Base-by-base conservation (phyloP, 164 flowering plant species). In the Vitis riparia region DNA sequence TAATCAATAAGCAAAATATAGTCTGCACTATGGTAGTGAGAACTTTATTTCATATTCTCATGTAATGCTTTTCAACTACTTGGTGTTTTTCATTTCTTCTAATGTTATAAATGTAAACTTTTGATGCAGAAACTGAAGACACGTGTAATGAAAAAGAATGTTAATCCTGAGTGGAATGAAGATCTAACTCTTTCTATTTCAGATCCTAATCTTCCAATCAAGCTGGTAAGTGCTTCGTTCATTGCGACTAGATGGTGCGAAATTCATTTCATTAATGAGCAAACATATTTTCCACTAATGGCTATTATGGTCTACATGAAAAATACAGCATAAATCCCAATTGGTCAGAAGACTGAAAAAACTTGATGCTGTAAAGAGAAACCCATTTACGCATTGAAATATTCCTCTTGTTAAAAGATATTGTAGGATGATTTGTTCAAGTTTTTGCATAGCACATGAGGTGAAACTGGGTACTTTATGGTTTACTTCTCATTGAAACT, bases 141-240 rank as follows among this genome's bases (percentile, higher is more conserved):
- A 32, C 83, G 82, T 55, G 86, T 88, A 4, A 78, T 85, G 9
- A 82, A 80, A 16, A 84, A 83, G 76, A 77, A 83, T 71, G 73
- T 83, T 14, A 89, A 89, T 74, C 93, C 93, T 5, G 86, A 72
- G 63, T 89, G 93, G 93, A 87, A 89, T 67, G 93, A 89, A 73
- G 93, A 89, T 73, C 68, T 89, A 56, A 89, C 91, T 11, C 89
- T 89, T 71, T 84, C 87, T 27, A 59, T 89, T 32, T 56, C 80
- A 53, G 85, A 87, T 68, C 82, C 89, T 14, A 29, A 73, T 67
- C 55, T 70, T 17, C 88, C 85, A 23, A 47, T 89, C 66, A 69
- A 63, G 63, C 77, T 89, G 80, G 93, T 85, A 75, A 73, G 74
- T 63, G 4, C n/a, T 56, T 52, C 15, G 11, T 13, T 58, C 1